These are phyloP conservation scores for Cladorrhinum samala DNA, from an alignment of 495 filamentous ascomycete species.

Conservation along the genomic window DNA sequence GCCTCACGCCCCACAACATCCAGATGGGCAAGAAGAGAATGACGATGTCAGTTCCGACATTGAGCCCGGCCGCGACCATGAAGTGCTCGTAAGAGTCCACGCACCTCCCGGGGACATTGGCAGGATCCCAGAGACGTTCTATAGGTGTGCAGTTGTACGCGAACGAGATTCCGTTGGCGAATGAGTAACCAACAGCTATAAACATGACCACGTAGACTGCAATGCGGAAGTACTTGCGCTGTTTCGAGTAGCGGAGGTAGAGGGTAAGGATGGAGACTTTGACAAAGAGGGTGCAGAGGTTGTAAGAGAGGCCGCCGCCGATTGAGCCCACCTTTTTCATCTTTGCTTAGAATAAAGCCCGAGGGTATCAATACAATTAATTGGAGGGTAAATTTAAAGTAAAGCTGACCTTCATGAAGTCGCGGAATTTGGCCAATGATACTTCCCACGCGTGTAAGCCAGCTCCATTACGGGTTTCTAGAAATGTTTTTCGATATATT, in stretches of 20 bases:
- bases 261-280: conserved; percentile 28
- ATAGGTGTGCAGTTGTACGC: conserved; percentile 25
- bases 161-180: conserved; percentile 15
- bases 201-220: conserved; percentile 23
- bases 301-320: conserved; percentile 18
- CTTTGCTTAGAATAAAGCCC: background rate
- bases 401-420: background rate
- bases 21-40: conserved; percentile 22
- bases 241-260: conserved; percentile 23
- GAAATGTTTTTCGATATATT: too few relatives aligned
- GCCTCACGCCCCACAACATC: conserved; percentile 16
- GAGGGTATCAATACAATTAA: background rate
- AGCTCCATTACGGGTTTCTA: too few relatives aligned
- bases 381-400: background rate
- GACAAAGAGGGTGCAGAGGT: conserved; percentile 25
- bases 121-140: conserved; percentile 22
- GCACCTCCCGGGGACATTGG: conserved; percentile 11
- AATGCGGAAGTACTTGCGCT: conserved; percentile 13
- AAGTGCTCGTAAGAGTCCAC: conserved; percentile 12
- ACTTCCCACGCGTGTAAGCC: too few relatives aligned
- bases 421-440: too few relatives aligned
- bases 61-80: conserved; percentile 12
- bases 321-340: conserved; percentile 21
- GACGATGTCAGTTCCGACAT: conserved; percentile 18
- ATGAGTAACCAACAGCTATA: conserved; percentile 18